A percentile compares a stretch with the other conserved stretches of the same genome.
phyloP scores from a whole-genome alignment of 306 rosid species.

The Mimosa pudica region DNA sequence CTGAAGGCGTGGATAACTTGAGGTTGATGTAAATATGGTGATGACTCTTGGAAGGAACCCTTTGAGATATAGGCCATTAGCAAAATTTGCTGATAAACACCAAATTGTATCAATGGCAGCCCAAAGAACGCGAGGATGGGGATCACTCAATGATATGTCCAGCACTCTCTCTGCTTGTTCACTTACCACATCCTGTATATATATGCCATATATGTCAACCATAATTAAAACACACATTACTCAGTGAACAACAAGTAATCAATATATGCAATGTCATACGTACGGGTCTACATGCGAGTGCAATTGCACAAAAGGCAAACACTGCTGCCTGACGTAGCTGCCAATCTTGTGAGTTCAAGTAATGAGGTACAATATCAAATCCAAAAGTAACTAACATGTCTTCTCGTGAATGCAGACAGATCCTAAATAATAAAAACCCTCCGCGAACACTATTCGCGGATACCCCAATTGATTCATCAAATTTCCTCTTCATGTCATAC shows the following conservation, averaged over 20 bases:
- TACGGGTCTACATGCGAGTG: background rate
- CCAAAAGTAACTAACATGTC: background rate
- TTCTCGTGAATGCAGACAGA: background rate
- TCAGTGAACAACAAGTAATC: background rate
- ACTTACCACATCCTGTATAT: background rate
- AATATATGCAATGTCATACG: too few relatives aligned
- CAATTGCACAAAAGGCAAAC: background rate
- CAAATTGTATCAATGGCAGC: slow-evolving; percentile 25
- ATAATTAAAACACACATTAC: background rate
- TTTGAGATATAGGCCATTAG: background rate
- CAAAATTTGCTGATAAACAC: background rate
- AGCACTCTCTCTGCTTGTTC: slow-evolving; percentile 4
- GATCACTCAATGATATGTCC: slow-evolving; percentile 9
- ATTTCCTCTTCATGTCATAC: background rate
- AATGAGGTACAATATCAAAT: background rate
- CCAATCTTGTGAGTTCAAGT: slow-evolving; percentile 8
- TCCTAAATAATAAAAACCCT: slow-evolving; percentile 7
- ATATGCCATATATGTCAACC: too few relatives aligned
- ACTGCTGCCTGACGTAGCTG: slow-evolving; percentile 30
- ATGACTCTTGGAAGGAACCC: slow-evolving; percentile 15
- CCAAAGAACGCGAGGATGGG: slow-evolving; percentile 28
- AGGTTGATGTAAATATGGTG: background rate
- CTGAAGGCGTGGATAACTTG: slow-evolving; percentile 21
- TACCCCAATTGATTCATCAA: background rate
- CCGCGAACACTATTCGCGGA: background rate